Evolutionary conservation across 495 filamentous ascomycete genomes (phyloP).

Genomic region (Emericellopsis terricola): DNA sequence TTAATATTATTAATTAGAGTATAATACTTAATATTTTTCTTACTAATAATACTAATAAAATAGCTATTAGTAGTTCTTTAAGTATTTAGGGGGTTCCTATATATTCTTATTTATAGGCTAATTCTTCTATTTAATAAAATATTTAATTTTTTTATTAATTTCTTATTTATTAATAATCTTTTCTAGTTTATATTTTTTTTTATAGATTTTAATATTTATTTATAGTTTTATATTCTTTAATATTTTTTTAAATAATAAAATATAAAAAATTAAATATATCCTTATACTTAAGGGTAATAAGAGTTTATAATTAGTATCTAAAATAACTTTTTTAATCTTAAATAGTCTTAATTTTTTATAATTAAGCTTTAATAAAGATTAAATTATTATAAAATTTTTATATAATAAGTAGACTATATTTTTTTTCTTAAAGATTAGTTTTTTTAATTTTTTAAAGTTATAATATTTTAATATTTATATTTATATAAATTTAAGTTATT

Average conservation of each 20-base stretch:
- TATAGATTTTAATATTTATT: neutral
- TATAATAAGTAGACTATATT: neutral
- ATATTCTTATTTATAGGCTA: neutral
- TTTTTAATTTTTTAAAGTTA: neutral
- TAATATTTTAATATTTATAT: neutral
- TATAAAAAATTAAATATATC: neutral
- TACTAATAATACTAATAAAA: neutral
- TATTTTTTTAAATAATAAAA: neutral
- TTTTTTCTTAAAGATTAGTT: neutral
- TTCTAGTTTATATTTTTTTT: constrained; percentile 1
- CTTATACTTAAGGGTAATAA: neutral
- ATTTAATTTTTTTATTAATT: neutral
- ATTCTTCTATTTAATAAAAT: neutral
- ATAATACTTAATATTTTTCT: no score
- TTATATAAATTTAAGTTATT: neutral
- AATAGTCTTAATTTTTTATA: neutral
- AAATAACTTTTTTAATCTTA: neutral
- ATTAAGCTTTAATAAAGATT: neutral
- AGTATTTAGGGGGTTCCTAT: neutral
- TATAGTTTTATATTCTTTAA: neutral
- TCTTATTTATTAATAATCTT: neutral
- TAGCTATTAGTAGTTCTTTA: neutral
- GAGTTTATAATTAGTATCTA: neutral
- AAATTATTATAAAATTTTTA: neutral
- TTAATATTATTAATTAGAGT: neutral